Conservation (phyloP, 2,329 filamentous ascomycete species). For the Neofusicoccum sp. region DNA sequence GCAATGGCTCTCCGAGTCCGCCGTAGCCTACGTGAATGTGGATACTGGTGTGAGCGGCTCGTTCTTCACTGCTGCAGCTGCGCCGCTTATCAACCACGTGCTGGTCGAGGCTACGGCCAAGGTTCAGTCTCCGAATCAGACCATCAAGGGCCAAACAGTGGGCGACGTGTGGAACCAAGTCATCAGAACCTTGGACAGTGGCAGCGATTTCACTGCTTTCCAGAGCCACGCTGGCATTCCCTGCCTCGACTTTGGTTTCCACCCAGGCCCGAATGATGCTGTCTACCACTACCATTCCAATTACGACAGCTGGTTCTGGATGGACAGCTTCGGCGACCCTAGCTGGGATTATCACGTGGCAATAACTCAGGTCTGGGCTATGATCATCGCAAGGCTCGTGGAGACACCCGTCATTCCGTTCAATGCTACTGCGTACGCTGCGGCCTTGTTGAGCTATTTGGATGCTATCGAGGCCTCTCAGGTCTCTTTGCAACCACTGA, state of each 20-base stretch:
- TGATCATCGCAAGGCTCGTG: conserved; percentile 49
- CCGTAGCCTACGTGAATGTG: conserved; percentile 83
- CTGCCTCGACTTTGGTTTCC: conserved; percentile 52
- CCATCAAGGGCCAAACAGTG: conserved; percentile 68
- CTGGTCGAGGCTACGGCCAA: conserved; percentile 63
- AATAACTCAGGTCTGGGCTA: conserved; percentile 49
- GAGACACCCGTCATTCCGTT: conserved; percentile 52
- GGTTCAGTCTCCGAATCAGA: conserved; percentile 67
- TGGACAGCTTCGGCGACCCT: conserved; percentile 74
- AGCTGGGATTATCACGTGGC: conserved; percentile 60
- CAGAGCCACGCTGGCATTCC: conserved; percentile 56
- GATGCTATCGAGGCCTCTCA: too few relatives aligned
- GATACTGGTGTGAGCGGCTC: conserved; percentile 73
- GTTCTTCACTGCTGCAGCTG: conserved; percentile 65
- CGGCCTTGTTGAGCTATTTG: too few relatives aligned
- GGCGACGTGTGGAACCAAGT: conserved; percentile 61
- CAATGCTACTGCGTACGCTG: conserved; percentile 60
- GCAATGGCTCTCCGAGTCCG: conserved; percentile 73
- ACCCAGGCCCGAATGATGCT: conserved; percentile 41
- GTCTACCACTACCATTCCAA: conserved; percentile 81
- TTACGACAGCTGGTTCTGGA: conserved; percentile 85
- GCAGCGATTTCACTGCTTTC: conserved; percentile 56
- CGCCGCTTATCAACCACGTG: conserved; percentile 74
- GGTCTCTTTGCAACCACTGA: too few relatives aligned
- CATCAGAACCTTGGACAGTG: conserved; percentile 59